Base-by-base conservation (phyloP, 257 asterid genomes). In the Penstemon barbatus region DNA sequence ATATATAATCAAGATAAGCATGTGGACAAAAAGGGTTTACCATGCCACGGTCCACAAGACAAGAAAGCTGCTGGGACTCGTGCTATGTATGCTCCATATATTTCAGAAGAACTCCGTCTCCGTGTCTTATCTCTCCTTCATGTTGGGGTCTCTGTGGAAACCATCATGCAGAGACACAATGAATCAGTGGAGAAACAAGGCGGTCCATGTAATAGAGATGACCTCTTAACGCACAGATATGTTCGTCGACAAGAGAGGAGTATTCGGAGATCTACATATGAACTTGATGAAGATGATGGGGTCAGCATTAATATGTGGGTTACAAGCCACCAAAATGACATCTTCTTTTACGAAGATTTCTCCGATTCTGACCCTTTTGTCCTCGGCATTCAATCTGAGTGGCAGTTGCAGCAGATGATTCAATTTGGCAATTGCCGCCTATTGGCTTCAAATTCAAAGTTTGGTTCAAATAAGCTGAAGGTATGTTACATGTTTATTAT, bases 391-490 rank as follows among this genome's bases (percentile, higher is more conserved):
- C 99, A 94, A 78, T 87, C 97, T 43, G 99, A 94, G 64, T 94
- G 99, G 97, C 99, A 94, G 82, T 81, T 94, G 83, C 99, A 91
- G 69, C 99, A 91, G 71, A 86, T 94, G 96, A 94, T 94, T 78
- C 87, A 84, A 51, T 94, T 89, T 61, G 97, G 99, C 12, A 87
- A 89, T 70, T 81, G 84, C 63, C 80, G 91, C 80, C 92, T 94
- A 15, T 53, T 94, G 81, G 91, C 87, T 56, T 89, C 85, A 56
- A 84, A 84, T 82, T 87, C 97, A 18, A 80, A 77, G 65, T 85
- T 90, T 76, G 97, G 97, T 74, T 83, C 90, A n/a, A 87, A 91
- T 79, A 94, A 89, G 83, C 77, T 94, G 60, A 87, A 94, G 97
- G 99, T 94, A 15, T 44, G 80, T 68, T 69, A 61, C 57, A 18